phyloP scores from a whole-genome alignment of 176 grass and related monocot genomes.

The Lolium perenne region DNA sequence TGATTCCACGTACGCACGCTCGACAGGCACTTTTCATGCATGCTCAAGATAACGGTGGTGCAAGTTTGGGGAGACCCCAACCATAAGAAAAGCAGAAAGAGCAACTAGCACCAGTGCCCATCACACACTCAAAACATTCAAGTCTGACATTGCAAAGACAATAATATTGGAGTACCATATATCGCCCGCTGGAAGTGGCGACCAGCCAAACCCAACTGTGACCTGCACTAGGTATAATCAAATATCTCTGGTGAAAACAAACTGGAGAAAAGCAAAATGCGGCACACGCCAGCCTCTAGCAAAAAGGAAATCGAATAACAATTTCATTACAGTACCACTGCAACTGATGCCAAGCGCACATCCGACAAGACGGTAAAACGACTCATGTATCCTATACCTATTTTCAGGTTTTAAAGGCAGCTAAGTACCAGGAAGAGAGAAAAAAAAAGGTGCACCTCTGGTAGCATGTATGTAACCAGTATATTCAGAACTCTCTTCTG shows the following conservation, averaged over 20 bases:
- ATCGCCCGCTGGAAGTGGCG: not conserved
- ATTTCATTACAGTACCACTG: not conserved
- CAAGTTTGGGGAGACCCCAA: constrained; percentile 37
- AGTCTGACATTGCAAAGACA: not conserved
- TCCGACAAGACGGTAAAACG: not conserved
- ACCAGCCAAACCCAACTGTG: constrained; percentile 39
- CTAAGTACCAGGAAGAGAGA: not conserved
- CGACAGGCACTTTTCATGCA: not conserved
- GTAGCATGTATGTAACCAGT: not conserved
- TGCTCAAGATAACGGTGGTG: not conserved
- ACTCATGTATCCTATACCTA: not conserved
- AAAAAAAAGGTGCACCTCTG: not conserved
- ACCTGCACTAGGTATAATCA: constrained; percentile 25
- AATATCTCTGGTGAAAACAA: not conserved
- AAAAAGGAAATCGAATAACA: not conserved
- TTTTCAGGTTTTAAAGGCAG: not conserved
- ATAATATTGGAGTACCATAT: not conserved
- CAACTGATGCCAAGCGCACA: not conserved
- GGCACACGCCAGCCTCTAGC: not conserved
- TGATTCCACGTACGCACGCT: not conserved
- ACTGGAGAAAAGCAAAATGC: not conserved
- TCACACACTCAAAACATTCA: not conserved
- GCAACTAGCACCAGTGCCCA: not conserved
- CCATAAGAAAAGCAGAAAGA: not conserved
- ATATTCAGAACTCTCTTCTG: constrained; percentile 38